Conservation (phyloP, 2,329 filamentous ascomycete genomes). For the Neospermospora avenae region DNA sequence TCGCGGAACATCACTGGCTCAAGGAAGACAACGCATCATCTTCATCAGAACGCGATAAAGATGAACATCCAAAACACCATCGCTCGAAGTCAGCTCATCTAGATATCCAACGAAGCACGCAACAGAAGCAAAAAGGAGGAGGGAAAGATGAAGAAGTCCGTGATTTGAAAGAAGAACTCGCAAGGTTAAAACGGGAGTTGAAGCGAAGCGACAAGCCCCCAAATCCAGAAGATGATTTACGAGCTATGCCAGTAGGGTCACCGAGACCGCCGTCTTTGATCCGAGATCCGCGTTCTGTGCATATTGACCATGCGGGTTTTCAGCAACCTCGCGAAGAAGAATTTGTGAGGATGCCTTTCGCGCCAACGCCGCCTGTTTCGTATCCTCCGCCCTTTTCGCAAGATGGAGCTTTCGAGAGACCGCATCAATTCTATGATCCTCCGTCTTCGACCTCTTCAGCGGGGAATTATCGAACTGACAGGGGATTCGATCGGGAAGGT, state of each 20-base stretch:
- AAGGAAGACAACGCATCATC: conserved; percentile 7
- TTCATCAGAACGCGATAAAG: too few relatives aligned
- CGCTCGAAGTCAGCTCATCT: neutral
- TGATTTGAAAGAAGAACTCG: conserved; percentile 7
- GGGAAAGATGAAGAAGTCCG: neutral
- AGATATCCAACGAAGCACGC: neutral
- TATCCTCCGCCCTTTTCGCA: neutral
- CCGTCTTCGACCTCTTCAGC: too few relatives aligned
- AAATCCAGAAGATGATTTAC: neutral
- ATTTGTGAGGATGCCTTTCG: conserved; percentile 1
- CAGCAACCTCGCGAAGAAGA: neutral
- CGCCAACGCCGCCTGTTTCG: neutral
- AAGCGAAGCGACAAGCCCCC: neutral
- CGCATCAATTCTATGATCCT: neutral
- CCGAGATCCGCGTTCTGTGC: neutral
- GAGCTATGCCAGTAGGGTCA: neutral
- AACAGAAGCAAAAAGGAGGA: neutral
- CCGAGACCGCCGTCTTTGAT: neutral
- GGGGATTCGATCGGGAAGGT: neutral
- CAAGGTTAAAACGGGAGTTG: conserved; percentile 3
- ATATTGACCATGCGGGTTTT: neutral
- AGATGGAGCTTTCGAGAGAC: neutral
- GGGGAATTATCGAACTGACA: neutral
- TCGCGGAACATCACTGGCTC: conserved; percentile 19
- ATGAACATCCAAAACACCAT: neutral